Conservation (phyloP, 345 rosid genomes). For the Euclidium syriacum region DNA sequence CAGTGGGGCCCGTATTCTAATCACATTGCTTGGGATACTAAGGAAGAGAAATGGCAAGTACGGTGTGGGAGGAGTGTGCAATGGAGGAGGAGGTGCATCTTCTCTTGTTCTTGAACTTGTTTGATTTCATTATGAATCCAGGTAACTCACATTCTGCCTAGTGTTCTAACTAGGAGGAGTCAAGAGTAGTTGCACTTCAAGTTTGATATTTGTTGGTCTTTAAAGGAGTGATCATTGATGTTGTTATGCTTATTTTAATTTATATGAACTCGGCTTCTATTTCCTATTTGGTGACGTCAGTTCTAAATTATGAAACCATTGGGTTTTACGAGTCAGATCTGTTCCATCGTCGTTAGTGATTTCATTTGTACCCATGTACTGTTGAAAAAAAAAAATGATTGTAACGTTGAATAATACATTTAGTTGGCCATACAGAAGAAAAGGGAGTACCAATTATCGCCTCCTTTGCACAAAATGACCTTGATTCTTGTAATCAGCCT, state of each 20-base stretch:
- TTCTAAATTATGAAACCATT: not conserved
- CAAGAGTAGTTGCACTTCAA: not conserved
- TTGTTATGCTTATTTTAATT: conserved; percentile 11
- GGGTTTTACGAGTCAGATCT: too few relatives aligned
- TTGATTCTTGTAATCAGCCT: too few relatives aligned
- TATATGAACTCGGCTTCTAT: not conserved
- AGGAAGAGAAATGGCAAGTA: conserved; percentile 69
- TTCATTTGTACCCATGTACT: not conserved
- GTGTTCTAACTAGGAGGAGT: not conserved
- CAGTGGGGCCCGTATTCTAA: conserved; percentile 95
- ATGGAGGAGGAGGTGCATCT: conserved; percentile 98
- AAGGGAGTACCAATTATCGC: too few relatives aligned
- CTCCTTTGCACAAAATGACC: too few relatives aligned
- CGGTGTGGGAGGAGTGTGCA: conserved; percentile 94
- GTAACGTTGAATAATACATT: not conserved
- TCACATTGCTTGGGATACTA: conserved; percentile 91
- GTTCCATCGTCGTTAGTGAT: not conserved
- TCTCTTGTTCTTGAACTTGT: conserved; percentile 81
- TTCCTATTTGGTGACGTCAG: not conserved
- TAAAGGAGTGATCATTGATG: conserved; percentile 24
- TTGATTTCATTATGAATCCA: conserved; percentile 20
- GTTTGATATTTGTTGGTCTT: conserved; percentile 12
- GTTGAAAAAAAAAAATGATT: not conserved
- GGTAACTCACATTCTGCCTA: not conserved
- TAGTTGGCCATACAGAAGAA: not conserved